Evolutionary conservation across 257 asterid genomes (phyloP).

Genomic region (Solanum gracilifrons): DNA sequence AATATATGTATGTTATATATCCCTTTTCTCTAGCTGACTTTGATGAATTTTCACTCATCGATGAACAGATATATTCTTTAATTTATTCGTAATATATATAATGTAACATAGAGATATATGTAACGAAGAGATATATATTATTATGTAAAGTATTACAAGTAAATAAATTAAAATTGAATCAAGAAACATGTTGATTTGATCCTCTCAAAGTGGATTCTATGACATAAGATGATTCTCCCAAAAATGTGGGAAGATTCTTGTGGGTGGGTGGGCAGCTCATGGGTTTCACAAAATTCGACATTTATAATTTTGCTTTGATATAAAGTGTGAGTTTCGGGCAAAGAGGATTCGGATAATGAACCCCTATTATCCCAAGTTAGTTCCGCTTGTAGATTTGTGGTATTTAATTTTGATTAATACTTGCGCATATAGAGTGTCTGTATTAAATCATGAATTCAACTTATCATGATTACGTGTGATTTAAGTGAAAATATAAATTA

Average conservation of each 20-base stretch:
- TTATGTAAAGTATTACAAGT: neutral
- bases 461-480: neutral
- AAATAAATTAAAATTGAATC: neutral
- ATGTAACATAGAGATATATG: neutral
- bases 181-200: neutral
- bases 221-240: neutral
- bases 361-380: neutral
- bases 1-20: neutral
- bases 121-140: neutral
- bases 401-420: neutral
- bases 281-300: neutral
- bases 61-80: neutral
- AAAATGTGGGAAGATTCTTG: neutral
- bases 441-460: neutral
- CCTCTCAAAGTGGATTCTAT: neutral
- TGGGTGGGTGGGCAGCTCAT: neutral
- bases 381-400: rapidly evolving
- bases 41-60: neutral
- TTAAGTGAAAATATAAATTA: neutral
- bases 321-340: neutral
- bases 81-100: neutral
- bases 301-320: neutral
- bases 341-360: neutral
- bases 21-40: neutral
- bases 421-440: rapidly evolving